phyloP scores from a whole-genome alignment of 2,329 filamentous ascomycete genomes.

The Cladosporium sp. region DNA sequence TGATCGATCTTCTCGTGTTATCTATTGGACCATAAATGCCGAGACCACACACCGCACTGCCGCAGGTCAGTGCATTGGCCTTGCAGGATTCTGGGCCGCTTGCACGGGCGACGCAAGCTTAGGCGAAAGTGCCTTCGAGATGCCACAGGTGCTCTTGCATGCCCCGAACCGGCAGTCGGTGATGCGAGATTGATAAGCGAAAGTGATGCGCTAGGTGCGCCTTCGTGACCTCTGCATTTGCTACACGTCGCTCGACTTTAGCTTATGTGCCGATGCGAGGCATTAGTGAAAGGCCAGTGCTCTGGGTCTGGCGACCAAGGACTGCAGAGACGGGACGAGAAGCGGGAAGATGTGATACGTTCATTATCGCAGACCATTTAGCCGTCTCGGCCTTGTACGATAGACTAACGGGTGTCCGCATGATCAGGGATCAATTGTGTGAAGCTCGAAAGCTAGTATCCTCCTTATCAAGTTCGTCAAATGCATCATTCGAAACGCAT shows the following conservation, averaged over 20 bases:
- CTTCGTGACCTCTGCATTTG: background rate
- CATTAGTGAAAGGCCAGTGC: background rate
- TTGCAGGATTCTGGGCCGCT: background rate
- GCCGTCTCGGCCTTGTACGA: background rate
- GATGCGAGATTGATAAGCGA: background rate
- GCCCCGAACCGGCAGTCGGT: background rate
- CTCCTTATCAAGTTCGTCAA: too few species aligned
- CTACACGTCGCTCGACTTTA: background rate
- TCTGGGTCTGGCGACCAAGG: background rate
- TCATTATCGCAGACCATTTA: background rate
- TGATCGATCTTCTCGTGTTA: background rate
- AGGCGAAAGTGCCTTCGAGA: background rate
- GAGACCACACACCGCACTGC: background rate
- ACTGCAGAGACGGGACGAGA: background rate
- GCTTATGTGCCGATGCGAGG: background rate
- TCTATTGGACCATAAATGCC: background rate
- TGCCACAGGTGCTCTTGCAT: too few species aligned
- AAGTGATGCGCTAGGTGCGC: background rate
- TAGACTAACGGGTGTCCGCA: background rate
- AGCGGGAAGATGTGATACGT: background rate
- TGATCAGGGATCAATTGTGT: background rate
- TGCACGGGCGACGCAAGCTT: background rate
- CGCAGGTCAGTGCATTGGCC: background rate
- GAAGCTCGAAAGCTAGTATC: too few species aligned
- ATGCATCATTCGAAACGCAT: background rate